phyloP scores from a whole-genome alignment of 306 rosid species.

The Dryas octopetala region DNA sequence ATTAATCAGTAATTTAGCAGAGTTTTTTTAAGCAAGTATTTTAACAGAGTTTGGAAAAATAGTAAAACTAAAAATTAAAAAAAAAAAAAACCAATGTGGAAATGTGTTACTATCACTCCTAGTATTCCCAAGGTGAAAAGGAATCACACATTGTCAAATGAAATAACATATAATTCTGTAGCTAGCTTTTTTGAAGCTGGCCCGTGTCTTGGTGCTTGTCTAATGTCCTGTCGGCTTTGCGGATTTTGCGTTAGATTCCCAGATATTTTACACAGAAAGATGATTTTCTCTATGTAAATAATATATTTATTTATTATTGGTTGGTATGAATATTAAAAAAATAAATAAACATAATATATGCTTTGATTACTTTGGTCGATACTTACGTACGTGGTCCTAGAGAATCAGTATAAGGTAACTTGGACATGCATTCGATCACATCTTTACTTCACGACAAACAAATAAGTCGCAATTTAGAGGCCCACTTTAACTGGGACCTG shows the following conservation, averaged over 20 bases:
- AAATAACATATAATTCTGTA: neutral
- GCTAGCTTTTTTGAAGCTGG: neutral
- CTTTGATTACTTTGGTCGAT: neutral
- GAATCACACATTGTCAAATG: too few relatives aligned
- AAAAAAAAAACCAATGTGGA: too few relatives aligned
- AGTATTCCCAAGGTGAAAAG: too few relatives aligned
- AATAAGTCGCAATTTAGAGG: neutral
- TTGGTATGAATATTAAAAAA: neutral
- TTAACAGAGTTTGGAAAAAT: too few relatives aligned
- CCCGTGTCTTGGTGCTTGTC: slow-evolving; percentile 8
- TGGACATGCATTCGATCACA: neutral
- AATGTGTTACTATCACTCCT: too few relatives aligned
- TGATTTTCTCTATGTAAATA: too few relatives aligned
- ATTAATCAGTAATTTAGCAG: too few relatives aligned
- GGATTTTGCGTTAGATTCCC: neutral
- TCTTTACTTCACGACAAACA: slow-evolving; percentile 3
- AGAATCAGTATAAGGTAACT: slow-evolving; percentile 1
- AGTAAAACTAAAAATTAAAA: too few relatives aligned
- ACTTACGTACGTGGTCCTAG: neutral
- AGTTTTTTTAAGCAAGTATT: too few relatives aligned
- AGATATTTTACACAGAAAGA: neutral
- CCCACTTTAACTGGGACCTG: neutral
- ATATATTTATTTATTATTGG: neutral
- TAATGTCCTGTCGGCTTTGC: neutral
- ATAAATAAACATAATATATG: too few relatives aligned